Conservation (phyloP, 352 stramenopile genomes). For the Phytopythium aichiense region DNA sequence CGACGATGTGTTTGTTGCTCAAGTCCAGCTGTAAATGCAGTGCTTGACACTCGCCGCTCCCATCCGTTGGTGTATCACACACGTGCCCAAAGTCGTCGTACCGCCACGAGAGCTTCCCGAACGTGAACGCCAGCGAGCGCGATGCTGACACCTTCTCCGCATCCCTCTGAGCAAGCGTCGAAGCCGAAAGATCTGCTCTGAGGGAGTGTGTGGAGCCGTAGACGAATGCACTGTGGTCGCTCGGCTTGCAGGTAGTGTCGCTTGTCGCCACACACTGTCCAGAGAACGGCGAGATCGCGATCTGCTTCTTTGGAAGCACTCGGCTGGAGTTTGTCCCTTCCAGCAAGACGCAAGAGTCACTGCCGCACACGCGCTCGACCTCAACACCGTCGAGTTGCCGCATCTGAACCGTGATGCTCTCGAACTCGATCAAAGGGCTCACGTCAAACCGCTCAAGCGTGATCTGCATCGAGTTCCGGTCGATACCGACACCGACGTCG, state of each 20-base stretch:
- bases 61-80: slow-evolving; percentile 12
- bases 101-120: slow-evolving; percentile 37
- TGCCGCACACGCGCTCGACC: slow-evolving; percentile 14
- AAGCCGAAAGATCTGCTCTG: background rate
- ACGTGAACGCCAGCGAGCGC: slow-evolving; percentile 24
- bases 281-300: slow-evolving; percentile 19
- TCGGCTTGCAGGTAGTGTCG: slow-evolving; percentile 6
- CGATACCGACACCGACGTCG: background rate
- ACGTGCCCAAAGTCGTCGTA: slow-evolving; percentile 19
- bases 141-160: background rate
- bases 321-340: slow-evolving; percentile 5
- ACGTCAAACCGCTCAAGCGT: slow-evolving; percentile 19
- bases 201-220: slow-evolving; percentile 22
- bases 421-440: slow-evolving; percentile 24
- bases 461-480: slow-evolving; percentile 2
- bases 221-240: slow-evolving; percentile 23
- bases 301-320: slow-evolving; percentile 23
- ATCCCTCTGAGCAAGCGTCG: background rate
- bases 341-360: slow-evolving; percentile 18
- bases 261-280: slow-evolving; percentile 13
- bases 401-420: slow-evolving; percentile 24
- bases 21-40: slow-evolving; percentile 27
- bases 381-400: slow-evolving; percentile 13
- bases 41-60: slow-evolving; percentile 17
- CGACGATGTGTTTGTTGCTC: slow-evolving; percentile 24